Percentiles rank a stretch among this genome's conserved stretches.
Evolutionary conservation across 768 basidiomycete genomes (phyloP).

Genomic region (Trametes sanguinea): DNA sequence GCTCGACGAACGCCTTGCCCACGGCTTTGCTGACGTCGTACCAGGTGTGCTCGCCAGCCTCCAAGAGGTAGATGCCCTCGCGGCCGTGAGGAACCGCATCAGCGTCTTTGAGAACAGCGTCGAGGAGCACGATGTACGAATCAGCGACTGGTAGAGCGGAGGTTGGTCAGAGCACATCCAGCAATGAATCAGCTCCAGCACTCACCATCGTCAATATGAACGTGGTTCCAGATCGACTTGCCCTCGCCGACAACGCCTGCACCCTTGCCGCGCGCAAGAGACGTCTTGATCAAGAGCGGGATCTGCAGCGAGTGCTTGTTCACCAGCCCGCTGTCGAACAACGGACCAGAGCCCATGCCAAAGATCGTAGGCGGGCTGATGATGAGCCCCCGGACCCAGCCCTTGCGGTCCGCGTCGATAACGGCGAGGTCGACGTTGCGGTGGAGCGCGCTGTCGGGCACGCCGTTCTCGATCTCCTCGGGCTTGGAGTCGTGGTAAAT

Average conservation of each 20-base stretch:
- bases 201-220: conserved; percentile 58
- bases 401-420: conserved; percentile 48
- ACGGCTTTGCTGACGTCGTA: conserved; percentile 37
- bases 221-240: conserved; percentile 58
- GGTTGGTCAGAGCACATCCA: too few relatives aligned
- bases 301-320: conserved; percentile 56
- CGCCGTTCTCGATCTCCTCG: conserved; percentile 41
- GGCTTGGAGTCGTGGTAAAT: conserved; percentile 54
- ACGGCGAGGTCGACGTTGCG: conserved; percentile 51
- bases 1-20: conserved; percentile 35
- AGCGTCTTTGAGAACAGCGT: conserved; percentile 33
- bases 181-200: neutral
- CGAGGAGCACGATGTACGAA: conserved; percentile 43
- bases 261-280: conserved; percentile 48
- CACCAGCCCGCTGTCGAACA: conserved; percentile 53
- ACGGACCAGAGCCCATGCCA: conserved; percentile 47
- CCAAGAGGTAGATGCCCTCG: conserved; percentile 37
- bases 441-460: conserved; percentile 49
- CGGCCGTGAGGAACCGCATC: conserved; percentile 32
- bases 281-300: conserved; percentile 46
- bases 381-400: conserved; percentile 53
- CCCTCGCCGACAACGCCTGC: conserved; percentile 57
- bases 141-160: conserved; percentile 39
- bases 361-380: conserved; percentile 60
- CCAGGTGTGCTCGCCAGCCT: conserved; percentile 32